Evolutionary conservation across 1,284 basidiomycete species (phyloP), one percentile per base, ranked within the genome.

Genomic region (Porogramme epimiltina): DNA sequence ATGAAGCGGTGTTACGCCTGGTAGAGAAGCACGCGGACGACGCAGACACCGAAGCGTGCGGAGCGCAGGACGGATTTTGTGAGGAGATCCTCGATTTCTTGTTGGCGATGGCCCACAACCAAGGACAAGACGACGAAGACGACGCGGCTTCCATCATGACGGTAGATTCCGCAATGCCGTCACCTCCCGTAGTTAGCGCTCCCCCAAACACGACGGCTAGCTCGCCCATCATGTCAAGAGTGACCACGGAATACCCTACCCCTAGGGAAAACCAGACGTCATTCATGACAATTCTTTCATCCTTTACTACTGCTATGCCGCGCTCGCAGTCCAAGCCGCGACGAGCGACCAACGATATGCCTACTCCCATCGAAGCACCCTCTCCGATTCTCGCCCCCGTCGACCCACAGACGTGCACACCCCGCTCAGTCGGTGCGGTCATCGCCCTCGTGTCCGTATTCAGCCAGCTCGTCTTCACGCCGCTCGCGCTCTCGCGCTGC

Each of bases 361-460:
- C 70, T n/a, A 20, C 55, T 0, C 64, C 70, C 15, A 59, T 67
- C n/a, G 54, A 60, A 36, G 63, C 13, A 61, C 39, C 58, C 44
- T 47, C 59, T 49, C 37, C 55, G 28, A 40, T 61, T 38, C 56
- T 63, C 59, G 39, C 61, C 54, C 47, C 56, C 3, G 54, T 60
- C 22, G 73, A 70, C 34, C 63, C 56, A 0, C 44, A 41, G 4
- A 16, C 49, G 36, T 60, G 43, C 55, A 56, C 76, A 16, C 74
- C 79, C 23, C 74, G 76, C 15, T 73, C 79, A 39, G 77, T 87
- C 3, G 76, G 79, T 4, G 86, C 89, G 3, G 77, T 84, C 25
- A 77, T 80, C 10, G 81, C 85, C 0, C 73, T 93, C 4, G 74
- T 89, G 25, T 73, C 79, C 15, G 75, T 86, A 41, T 92, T 93